A percentile compares a stretch with the other conserved stretches of the same genome.
Evolutionary conservation across 768 basidiomycete species (phyloP).

Genomic region (Rhodosporidiobolus odoratus): DNA sequence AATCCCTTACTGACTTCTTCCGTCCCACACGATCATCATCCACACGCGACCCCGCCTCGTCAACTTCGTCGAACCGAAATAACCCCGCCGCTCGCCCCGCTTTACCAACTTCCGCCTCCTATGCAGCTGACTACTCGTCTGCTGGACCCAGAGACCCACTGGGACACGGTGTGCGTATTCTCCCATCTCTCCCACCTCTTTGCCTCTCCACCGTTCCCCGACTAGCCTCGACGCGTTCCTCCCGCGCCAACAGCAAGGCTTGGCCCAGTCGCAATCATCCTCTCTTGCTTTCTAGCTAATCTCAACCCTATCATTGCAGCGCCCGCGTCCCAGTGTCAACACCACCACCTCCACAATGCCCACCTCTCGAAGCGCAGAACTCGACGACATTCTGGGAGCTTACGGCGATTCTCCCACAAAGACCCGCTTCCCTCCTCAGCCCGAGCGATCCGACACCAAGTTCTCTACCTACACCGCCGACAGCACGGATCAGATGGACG

Average conservation of each 20-base stretch:
- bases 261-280: neutral
- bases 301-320: neutral
- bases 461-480: neutral
- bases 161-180: too few species aligned
- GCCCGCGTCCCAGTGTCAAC: neutral
- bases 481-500: conserved; percentile 9
- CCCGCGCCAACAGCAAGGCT: too few species aligned
- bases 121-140: too few species aligned
- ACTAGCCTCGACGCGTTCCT: neutral
- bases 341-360: neutral
- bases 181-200: neutral
- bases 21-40: neutral
- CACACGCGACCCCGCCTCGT: neutral
- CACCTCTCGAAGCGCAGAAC: neutral
- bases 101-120: too few species aligned
- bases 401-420: conserved; percentile 33
- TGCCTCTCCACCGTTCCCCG: neutral
- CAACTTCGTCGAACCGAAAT: neutral
- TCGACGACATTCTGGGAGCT: conserved; percentile 26
- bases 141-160: too few species aligned
- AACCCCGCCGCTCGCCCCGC: neutral
- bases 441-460: conserved; percentile 11
- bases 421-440: conserved; percentile 3
- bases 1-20: conserved; percentile 12
- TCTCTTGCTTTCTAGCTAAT: neutral